These are phyloP conservation scores for Debaryomyces singareniensis DNA, from an alignment of 1,139 yeast species.

Conservation along the genomic window DNA sequence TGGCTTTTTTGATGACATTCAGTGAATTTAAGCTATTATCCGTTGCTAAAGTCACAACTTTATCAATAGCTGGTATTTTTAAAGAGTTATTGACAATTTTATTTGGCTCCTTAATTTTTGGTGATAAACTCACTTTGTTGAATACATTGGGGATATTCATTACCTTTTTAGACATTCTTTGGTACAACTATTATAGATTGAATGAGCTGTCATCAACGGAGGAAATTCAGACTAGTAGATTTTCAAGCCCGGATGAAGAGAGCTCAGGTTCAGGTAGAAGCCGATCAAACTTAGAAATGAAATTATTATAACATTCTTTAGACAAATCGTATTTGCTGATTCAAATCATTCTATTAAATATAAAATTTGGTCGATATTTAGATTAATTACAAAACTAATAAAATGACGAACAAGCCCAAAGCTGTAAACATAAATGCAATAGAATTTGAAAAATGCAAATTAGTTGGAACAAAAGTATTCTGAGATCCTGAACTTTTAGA, in stretches of 20 bases:
- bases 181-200: slow-evolving; percentile 69
- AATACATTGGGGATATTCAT: slow-evolving; percentile 72
- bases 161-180: slow-evolving; percentile 71
- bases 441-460: neutral
- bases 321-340: neutral
- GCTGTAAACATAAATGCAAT: neutral
- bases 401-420: neutral
- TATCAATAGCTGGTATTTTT: slow-evolving; percentile 87
- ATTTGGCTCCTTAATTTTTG: slow-evolving; percentile 64
- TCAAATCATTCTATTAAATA: neutral
- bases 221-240: slow-evolving; percentile 7
- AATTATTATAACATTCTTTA: neutral
- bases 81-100: slow-evolving; percentile 83
- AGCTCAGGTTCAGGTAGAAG: slow-evolving; percentile 1
- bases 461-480: neutral
- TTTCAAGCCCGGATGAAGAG: slow-evolving; percentile 4
- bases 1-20: slow-evolving; percentile 86
- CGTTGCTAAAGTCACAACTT: slow-evolving; percentile 77
- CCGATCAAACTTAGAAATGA: neutral
- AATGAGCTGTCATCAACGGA: slow-evolving; percentile 12
- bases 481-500: neutral
- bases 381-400: slow-evolving; percentile 1
- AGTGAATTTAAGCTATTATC: slow-evolving; percentile 82
- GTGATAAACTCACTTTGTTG: slow-evolving; percentile 60
- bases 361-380: neutral